Conservation (phyloP, 2,329 filamentous ascomycete species). For the Annulohypoxylon truncatum region DNA sequence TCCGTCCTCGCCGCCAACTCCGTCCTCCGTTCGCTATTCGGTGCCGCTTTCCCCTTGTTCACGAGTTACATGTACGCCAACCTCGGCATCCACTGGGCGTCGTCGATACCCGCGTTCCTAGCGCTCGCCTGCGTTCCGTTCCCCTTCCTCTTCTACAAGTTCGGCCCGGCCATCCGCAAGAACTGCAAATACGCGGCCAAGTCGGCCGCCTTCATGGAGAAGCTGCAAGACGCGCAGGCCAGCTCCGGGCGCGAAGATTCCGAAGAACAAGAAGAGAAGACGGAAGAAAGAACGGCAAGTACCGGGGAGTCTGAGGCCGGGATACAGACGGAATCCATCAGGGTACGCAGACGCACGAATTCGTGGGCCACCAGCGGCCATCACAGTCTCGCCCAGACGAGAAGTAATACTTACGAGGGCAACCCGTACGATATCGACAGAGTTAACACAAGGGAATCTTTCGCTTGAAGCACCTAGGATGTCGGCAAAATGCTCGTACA, state of each 20-base stretch:
- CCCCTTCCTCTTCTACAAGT: constrained; percentile 79
- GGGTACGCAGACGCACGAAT: neutral
- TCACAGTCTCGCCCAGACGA: neutral
- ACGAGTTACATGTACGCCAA: constrained; percentile 64
- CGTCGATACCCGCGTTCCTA: constrained; percentile 78
- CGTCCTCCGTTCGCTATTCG: constrained; percentile 68
- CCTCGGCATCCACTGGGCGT: constrained; percentile 79
- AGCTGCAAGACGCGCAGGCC: constrained; percentile 46
- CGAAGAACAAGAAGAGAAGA: constrained; percentile 43
- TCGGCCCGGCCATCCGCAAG: constrained; percentile 72
- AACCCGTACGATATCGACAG: constrained; percentile 58
- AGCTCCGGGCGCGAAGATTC: constrained; percentile 40
- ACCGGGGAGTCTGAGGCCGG: neutral
- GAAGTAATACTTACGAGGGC: constrained; percentile 50
- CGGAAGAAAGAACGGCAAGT: constrained; percentile 12
- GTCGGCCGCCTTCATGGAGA: constrained; percentile 69
- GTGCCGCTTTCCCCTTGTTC: constrained; percentile 70
- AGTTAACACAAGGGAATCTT: constrained; percentile 55
- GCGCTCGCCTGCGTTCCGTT: constrained; percentile 77
- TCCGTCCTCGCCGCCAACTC: constrained; percentile 77
- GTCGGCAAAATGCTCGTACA: neutral
- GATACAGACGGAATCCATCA: neutral
- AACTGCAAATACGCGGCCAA: constrained; percentile 76
- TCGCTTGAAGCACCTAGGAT: neutral
- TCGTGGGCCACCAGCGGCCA: constrained; percentile 7